phyloP scores from a whole-genome alignment of 2,329 filamentous ascomycete species.

The Trichoderma arundinaceum region DNA sequence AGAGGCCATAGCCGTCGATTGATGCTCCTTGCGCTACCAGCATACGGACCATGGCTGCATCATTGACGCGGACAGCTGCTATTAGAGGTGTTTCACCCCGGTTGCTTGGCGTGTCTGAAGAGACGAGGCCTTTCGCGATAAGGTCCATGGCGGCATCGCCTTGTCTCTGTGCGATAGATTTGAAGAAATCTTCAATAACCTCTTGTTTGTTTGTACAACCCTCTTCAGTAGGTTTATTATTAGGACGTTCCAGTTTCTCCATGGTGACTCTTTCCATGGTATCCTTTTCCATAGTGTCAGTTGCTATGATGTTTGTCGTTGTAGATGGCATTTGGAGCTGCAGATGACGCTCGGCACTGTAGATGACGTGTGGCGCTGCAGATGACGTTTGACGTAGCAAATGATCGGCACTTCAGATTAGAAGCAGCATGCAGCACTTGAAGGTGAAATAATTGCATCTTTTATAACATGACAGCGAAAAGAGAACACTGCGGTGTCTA shows the following conservation, averaged over 20 bases:
- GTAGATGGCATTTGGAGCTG: not conserved
- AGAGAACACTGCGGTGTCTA: too few species aligned
- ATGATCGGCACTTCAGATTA: not conserved
- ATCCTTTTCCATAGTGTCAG: not conserved
- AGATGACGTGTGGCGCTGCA: not conserved
- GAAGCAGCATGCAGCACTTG: not conserved
- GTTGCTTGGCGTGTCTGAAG: conserved; percentile 2
- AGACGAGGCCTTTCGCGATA: not conserved
- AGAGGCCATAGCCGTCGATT: conserved; percentile 40
- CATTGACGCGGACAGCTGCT: conserved; percentile 2
- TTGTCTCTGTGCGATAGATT: not conserved
- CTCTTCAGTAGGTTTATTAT: not conserved
- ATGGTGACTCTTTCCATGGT: not conserved
- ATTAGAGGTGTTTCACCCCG: conserved; percentile 23
- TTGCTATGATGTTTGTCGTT: not conserved
- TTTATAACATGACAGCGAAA: not conserved
- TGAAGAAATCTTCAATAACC: conserved; percentile 1
- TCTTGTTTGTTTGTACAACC: not conserved
- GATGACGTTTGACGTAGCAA: not conserved
- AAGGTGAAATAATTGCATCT: not conserved
- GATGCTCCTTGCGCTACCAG: conserved; percentile 36
- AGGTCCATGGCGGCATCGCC: not conserved
- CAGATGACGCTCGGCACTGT: too few species aligned
- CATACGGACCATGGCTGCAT: conserved; percentile 21
- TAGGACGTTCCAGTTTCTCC: not conserved